Evolutionary conservation across 2,329 filamentous ascomycete genomes (phyloP).

Genomic region (Aspergillus vadensis): DNA sequence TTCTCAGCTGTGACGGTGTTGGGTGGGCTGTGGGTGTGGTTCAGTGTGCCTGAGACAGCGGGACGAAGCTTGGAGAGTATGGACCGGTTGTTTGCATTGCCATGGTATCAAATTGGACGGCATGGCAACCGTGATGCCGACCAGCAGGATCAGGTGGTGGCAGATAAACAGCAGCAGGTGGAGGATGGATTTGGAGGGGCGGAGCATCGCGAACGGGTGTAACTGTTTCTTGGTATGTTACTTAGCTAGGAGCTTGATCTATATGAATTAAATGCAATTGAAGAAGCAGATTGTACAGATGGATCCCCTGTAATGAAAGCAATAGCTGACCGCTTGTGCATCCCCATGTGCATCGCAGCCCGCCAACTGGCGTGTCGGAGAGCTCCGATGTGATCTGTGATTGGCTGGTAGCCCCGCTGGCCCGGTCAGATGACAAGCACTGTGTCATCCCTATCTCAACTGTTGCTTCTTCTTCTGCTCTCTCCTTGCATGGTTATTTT

Average conservation of each 20-base stretch:
- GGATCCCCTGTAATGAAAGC: too few relatives aligned
- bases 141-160: conserved; percentile 26
- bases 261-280: too few relatives aligned
- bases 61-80: conserved; percentile 62
- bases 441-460: too few relatives aligned
- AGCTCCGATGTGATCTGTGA: too few relatives aligned
- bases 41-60: conserved; percentile 67
- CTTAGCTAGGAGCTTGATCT: too few relatives aligned
- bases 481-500: neutral
- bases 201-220: conserved; percentile 23
- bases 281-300: too few relatives aligned
- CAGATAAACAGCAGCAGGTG: conserved; percentile 29
- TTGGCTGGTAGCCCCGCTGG: neutral
- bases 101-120: conserved; percentile 72
- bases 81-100: conserved; percentile 70
- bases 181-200: conserved; percentile 15
- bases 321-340: too few relatives aligned
- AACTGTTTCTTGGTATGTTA: neutral
- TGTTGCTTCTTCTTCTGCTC: neutral
- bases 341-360: too few relatives aligned
- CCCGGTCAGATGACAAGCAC: conserved; percentile 6
- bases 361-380: too few relatives aligned
- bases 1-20: conserved; percentile 69
- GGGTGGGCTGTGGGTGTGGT: conserved; percentile 63
- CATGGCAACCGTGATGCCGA: conserved; percentile 37